Conservation (phyloP, 2,329 filamentous ascomycete species). For the Nannizzia gypsea region DNA sequence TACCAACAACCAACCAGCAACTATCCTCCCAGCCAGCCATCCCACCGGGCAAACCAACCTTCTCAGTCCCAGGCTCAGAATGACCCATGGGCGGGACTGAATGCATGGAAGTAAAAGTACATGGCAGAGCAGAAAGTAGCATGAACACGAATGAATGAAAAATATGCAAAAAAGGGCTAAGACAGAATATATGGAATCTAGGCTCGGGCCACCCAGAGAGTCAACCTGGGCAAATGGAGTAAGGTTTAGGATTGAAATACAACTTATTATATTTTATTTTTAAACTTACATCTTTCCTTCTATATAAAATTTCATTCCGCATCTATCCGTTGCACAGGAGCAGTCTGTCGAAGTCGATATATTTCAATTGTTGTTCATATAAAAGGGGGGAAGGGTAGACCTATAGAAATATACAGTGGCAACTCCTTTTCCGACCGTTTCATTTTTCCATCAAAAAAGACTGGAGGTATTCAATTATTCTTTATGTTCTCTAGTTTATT, state of each 20-base stretch:
- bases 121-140: neutral
- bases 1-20: conserved; percentile 41
- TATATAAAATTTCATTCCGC: neutral
- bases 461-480: neutral
- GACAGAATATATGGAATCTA: neutral
- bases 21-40: conserved; percentile 30
- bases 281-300: neutral
- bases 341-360: neutral
- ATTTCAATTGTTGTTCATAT: neutral
- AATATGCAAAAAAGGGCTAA: neutral
- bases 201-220: neutral
- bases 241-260: too few relatives aligned
- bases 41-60: conserved; percentile 9
- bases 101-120: conserved; percentile 51
- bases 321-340: neutral
- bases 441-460: neutral
- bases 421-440: neutral
- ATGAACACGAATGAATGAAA: neutral
- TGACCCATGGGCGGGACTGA: conserved; percentile 61
- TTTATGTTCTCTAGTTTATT: neutral
- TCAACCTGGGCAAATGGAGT: neutral
- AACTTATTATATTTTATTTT: too few relatives aligned
- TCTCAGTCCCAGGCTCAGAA: conserved; percentile 18
- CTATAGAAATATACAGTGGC: neutral
- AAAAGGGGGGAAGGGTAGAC: neutral